Evolutionary conservation across 2,329 filamentous ascomycete species (phyloP).

Genomic region (Byssothecium circinans): DNA sequence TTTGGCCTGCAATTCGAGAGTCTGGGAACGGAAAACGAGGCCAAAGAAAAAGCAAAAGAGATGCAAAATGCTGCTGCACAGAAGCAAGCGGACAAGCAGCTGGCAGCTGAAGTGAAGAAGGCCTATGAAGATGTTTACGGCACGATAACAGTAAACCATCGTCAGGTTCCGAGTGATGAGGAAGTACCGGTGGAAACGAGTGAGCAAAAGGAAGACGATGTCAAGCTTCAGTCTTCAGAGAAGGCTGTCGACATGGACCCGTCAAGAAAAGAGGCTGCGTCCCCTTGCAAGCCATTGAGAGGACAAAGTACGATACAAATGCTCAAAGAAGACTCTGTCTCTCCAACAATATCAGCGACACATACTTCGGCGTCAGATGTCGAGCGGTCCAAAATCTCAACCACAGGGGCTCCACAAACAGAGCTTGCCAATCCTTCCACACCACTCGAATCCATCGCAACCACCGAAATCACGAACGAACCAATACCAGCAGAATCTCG

Average conservation of each 20-base stretch:
- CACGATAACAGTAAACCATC: constrained; percentile 24
- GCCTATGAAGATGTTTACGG: constrained; percentile 34
- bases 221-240: background rate
- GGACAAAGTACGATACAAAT: constrained; percentile 5
- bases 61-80: constrained; percentile 8
- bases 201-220: constrained; percentile 1
- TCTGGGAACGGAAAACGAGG: constrained; percentile 21
- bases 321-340: constrained; percentile 11
- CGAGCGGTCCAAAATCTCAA: too few relatives aligned
- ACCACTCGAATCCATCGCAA: too few relatives aligned
- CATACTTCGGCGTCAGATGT: background rate
- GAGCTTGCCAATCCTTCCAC: too few relatives aligned
- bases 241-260: background rate
- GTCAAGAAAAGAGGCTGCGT: background rate
- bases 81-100: constrained; percentile 17
- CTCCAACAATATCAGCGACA: constrained; percentile 1
- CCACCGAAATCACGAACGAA: too few relatives aligned
- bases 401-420: too few relatives aligned
- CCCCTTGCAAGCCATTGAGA: background rate
- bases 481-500: background rate
- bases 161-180: constrained; percentile 15
- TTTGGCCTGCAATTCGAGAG: constrained; percentile 31
- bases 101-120: constrained; percentile 28
- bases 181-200: background rate
- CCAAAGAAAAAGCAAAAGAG: background rate